phyloP scores from a whole-genome alignment of 192 early-diverging fungal genomes.

The Coemansia sp. region DNA sequence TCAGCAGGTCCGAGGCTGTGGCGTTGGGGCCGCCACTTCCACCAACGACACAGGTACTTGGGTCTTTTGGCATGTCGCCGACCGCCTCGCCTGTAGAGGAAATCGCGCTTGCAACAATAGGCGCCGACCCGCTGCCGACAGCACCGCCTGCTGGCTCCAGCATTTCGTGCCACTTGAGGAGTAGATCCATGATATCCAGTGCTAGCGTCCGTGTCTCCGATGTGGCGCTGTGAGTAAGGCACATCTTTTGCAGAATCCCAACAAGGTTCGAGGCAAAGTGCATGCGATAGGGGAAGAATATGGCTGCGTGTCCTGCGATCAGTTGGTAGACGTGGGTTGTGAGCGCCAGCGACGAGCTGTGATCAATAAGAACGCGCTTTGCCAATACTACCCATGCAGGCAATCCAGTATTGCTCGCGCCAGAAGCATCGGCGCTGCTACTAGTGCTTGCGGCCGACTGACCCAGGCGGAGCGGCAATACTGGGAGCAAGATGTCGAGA shows the following conservation, averaged over 20 bases:
- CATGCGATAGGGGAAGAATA: conserved; percentile 88
- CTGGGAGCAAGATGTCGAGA: conserved; percentile 90
- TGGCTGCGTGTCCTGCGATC: conserved; percentile 82
- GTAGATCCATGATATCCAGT: conserved; percentile 87
- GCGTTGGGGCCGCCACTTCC: not conserved
- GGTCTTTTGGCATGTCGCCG: not conserved
- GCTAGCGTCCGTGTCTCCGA: conserved; percentile 84
- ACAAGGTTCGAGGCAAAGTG: conserved; percentile 93
- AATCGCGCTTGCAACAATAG: not conserved
- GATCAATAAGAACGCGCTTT: conserved; percentile 87
- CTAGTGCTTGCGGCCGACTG: conserved; percentile 32
- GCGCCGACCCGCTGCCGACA: not conserved
- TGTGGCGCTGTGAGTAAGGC: conserved; percentile 80
- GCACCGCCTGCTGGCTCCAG: conserved; percentile 45
- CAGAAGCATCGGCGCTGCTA: conserved; percentile 3
- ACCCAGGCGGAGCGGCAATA: conserved; percentile 82
- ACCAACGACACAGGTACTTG: not conserved
- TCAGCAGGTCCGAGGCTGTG: conserved; percentile 20
- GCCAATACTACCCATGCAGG: conserved; percentile 90
- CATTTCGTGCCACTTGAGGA: conserved; percentile 87
- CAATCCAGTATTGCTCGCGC: conserved; percentile 28
- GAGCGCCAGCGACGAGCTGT: conserved; percentile 89
- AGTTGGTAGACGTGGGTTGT: conserved; percentile 91
- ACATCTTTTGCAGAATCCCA: conserved; percentile 82
- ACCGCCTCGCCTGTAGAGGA: not conserved